Evolutionary conservation across 169 alveolate species (phyloP).

Genomic region (Plasmodium sp.): DNA sequence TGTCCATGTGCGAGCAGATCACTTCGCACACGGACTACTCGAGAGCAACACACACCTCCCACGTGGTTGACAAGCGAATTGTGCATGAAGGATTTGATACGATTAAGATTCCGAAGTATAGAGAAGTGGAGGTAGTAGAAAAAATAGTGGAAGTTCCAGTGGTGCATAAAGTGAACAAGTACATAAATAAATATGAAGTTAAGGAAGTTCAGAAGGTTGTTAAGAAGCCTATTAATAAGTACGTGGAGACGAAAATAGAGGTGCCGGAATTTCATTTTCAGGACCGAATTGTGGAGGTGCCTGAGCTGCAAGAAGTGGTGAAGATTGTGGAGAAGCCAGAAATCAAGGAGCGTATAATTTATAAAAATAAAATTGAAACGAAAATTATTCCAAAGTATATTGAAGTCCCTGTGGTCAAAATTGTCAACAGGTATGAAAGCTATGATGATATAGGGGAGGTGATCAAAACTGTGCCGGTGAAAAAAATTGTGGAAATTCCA

Average conservation of each 20-base stretch:
- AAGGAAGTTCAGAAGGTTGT: constrained; percentile 83
- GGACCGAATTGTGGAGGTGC: constrained; percentile 85
- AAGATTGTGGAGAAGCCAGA: constrained; percentile 81
- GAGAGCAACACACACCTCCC: constrained; percentile 79
- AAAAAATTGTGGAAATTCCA: constrained; percentile 84
- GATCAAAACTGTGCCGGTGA: constrained; percentile 80
- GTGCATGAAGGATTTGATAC: constrained; percentile 87
- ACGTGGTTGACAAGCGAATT: constrained; percentile 76
- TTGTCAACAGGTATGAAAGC: constrained; percentile 81
- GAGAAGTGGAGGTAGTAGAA: constrained; percentile 85
- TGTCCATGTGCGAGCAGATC: constrained; percentile 29
- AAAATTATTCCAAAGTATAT: constrained; percentile 85
- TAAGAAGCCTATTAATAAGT: constrained; percentile 82
- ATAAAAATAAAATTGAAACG: constrained; percentile 82
- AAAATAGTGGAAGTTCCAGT: constrained; percentile 85
- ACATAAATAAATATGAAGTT: constrained; percentile 81
- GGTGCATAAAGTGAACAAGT: constrained; percentile 83
- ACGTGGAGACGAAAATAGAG: constrained; percentile 83
- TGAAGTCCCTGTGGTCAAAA: constrained; percentile 83
- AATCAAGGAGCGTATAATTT: constrained; percentile 80
- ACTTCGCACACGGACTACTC: constrained; percentile 78
- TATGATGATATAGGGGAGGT: constrained; percentile 86
- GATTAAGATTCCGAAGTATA: constrained; percentile 80
- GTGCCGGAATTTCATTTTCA: constrained; percentile 83
- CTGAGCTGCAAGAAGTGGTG: constrained; percentile 84